Base-by-base conservation (phyloP, 2,329 filamentous ascomycete species). In the Rosellinia necatrix region DNA sequence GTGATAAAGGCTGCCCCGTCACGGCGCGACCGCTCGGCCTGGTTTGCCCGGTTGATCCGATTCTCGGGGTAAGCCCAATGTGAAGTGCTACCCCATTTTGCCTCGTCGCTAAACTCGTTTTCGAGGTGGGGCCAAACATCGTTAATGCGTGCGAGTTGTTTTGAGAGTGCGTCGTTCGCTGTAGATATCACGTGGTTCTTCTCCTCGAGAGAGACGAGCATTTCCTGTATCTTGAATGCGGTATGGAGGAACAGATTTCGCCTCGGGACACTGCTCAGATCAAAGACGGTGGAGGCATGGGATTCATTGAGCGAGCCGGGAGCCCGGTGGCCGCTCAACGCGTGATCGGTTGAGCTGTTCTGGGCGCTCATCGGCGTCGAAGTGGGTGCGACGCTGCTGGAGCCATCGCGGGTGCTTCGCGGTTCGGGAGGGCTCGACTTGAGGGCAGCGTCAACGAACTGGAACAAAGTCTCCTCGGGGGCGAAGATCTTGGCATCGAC, bases 31-130 rank as follows among this genome's bases (percentile, higher is more conserved):
- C 88, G 82, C 70, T 96, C 90, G 27, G 86, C 85, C 40, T 86
- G 81, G 21, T 83, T 85, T n/a, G 81, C 77, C 66, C 81, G 82
- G 29, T 77, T 77, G 29, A 85, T 82, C 62, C 93, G 88, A 68
- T 91, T 91, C 66, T 93, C 90, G 17, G 90, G 89, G 71, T 97
- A 97, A 44, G 93, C 94, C 94, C 94, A 99, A 73, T 99, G 94
- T 49, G 86, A 90, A 56, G 86, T 83, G 74, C 92, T 97, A 48
- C 96, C 94, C 76, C 92, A 88, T 74, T 96, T 91, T 51, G 94
- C 91, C 74, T 97, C 92, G 59, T 97, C 92, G 74, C 91, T 96
- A 69, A 99, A 91, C 72, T 99, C 94, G 57, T 82, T 80, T 62
- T 96, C 89, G 54, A 97, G 84, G 74, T 92, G 87, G 17, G 91